Base-by-base conservation (phyloP, 2,329 filamentous ascomycete genomes). In the Xylariomycetidae sp. region DNA sequence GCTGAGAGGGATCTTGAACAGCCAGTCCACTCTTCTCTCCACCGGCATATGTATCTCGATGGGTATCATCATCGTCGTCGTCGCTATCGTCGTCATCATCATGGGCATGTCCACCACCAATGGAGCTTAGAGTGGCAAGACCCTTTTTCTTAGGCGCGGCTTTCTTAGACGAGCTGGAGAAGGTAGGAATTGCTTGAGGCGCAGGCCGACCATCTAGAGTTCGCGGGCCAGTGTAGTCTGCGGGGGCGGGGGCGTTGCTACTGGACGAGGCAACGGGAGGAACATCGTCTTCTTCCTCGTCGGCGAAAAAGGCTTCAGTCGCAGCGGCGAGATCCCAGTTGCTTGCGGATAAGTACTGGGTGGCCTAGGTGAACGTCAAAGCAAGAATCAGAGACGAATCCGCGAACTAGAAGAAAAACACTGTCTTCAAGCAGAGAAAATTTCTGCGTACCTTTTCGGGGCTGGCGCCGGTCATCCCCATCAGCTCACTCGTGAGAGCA, bases 21-120 rank as follows among this genome's bases (percentile, higher is more conserved):
- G 80, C 80, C 28, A 84, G 59, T 0, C 77, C 80, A 18, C 85
- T 90, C 70, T 92, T 92, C 63, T 90, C 87, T 20, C 87, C 87
- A 32, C 87, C 87, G 14, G 87, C 82, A 58, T 89, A 92, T 42
- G 89, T 66, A 52, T 92, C 85, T 41, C 79, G 66, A 6, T 78
- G 72, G 22, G 75, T 67, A 17, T 80, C 74, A 2, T 81, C 69
- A 2, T 72, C 64, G 3, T 72, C 65, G 2, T 71, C 67, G 16
- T 71, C 64, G 6, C 72, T 66, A n/a, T 82, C 74, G 32, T 78
- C 74, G 13, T 75, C 67, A 33, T 80, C 66, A 31, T 74, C 68
- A 30, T 77, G 65, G 12, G 61, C 67, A 42, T 73, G 63, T 23
- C 62, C 65, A 14, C 69, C 48, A 10, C 47, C 69, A 1, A 81